Evolutionary conservation across 495 filamentous ascomycete species (phyloP).

Genomic region (Oleoguttula mirabilis): DNA sequence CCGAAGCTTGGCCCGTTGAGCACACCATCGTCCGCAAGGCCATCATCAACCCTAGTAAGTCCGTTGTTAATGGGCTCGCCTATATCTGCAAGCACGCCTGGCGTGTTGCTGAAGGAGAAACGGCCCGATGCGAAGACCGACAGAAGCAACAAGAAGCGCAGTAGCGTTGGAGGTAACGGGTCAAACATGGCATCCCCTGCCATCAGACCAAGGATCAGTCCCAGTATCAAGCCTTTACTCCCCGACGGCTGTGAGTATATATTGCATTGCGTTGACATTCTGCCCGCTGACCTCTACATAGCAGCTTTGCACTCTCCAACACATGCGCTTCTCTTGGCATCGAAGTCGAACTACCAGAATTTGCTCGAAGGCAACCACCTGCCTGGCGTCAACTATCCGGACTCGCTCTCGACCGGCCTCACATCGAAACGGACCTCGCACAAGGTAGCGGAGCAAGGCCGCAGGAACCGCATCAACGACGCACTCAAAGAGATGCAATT

Average conservation of each 20-base stretch:
- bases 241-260: conserved; percentile 55
- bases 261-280: not conserved
- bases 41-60: conserved; percentile 18
- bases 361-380: conserved; percentile 86
- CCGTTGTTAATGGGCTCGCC: conserved; percentile 8
- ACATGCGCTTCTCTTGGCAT: conserved; percentile 74
- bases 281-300: conserved; percentile 10
- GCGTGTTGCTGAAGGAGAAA: conserved; percentile 16
- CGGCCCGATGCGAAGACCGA: conserved; percentile 22
- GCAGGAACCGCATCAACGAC: conserved; percentile 87
- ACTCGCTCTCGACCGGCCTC: conserved; percentile 77
- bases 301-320: conserved; percentile 50
- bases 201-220: conserved; percentile 82
- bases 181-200: conserved; percentile 76
- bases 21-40: conserved; percentile 17
- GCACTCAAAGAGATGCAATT: conserved; percentile 84
- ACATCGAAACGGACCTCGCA: conserved; percentile 96
- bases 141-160: conserved; percentile 52
- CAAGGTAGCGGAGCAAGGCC: conserved; percentile 94
- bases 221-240: conserved; percentile 82
- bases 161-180: conserved; percentile 42
- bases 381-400: conserved; percentile 81
- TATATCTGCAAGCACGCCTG: conserved; percentile 12
- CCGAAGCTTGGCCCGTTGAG: conserved; percentile 26
- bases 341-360: conserved; percentile 96